Evolutionary conservation across 371 early-diverging fungal species (phyloP).

Genomic region (Mucor plumbeus): DNA sequence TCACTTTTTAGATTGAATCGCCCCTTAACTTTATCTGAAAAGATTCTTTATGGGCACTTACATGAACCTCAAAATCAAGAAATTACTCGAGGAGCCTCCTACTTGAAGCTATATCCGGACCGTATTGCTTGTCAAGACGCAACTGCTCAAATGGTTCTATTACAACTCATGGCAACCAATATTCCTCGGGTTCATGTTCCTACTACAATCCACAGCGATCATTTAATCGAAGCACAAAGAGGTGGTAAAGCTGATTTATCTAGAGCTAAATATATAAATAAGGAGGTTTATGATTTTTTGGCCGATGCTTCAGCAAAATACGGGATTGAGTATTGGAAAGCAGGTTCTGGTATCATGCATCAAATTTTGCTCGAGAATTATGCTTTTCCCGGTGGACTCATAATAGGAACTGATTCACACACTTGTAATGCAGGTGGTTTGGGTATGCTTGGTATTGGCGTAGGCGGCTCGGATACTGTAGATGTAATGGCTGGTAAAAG

Average conservation of each 20-base stretch:
- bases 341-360: constrained; percentile 98
- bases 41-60: constrained; percentile 95
- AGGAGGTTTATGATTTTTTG: constrained; percentile 96
- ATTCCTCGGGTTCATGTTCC: constrained; percentile 89
- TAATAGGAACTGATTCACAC: constrained; percentile 96
- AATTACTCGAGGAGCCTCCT: constrained; percentile 83
- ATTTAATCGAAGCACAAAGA: constrained; percentile 92
- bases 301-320: constrained; percentile 89
- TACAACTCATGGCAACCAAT: constrained; percentile 97
- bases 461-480: constrained; percentile 98
- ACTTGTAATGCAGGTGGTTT: constrained; percentile 95
- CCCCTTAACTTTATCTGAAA: constrained; percentile 92
- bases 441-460: constrained; percentile 95
- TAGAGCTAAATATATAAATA: constrained; percentile 87
- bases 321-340: constrained; percentile 96
- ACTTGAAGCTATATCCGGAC: constrained; percentile 91
- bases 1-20: constrained; percentile 58
- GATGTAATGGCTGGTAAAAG: constrained; percentile 97
- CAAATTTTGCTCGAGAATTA: constrained; percentile 98
- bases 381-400: constrained; percentile 96
- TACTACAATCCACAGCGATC: constrained; percentile 96
- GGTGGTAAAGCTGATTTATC: constrained; percentile 86
- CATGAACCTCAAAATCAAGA: constrained; percentile 87
- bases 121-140: constrained; percentile 98
- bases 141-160: constrained; percentile 96